Percentiles rank a stretch among this genome's conserved stretches.
phyloP scores from a whole-genome alignment of 164 flowering plant species.

The Saururus chinensis region DNA sequence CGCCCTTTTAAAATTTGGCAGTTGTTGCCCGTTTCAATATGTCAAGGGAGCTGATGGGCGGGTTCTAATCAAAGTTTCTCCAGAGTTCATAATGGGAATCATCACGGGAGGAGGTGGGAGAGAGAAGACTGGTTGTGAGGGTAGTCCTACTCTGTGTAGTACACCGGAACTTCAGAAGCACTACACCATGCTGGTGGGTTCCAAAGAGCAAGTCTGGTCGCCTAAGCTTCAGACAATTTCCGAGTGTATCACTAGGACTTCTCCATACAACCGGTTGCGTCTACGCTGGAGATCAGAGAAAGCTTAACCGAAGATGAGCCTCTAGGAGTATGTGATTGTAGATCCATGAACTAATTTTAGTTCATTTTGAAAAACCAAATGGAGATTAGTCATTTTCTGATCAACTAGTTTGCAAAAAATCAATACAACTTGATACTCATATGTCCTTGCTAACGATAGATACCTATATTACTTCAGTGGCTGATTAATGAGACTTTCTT shows the following conservation, averaged over 20 bases:
- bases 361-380: too few species aligned
- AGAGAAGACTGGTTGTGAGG: not conserved
- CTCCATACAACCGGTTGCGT: constrained; percentile 61
- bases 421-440: too few species aligned
- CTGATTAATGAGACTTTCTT: too few species aligned
- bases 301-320: too few species aligned
- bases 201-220: constrained; percentile 66
- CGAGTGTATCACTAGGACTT: constrained; percentile 40
- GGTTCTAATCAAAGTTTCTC: constrained; percentile 55
- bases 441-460: too few species aligned
- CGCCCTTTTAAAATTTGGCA: too few species aligned
- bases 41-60: constrained; percentile 45
- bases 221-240: constrained; percentile 83
- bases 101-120: constrained; percentile 12
- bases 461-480: too few species aligned
- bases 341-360: too few species aligned
- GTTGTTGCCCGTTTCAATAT: constrained; percentile 45
- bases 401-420: too few species aligned
- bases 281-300: constrained; percentile 33
- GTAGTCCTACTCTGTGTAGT: constrained; percentile 38
- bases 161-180: constrained; percentile 89
- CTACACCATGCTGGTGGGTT: constrained; percentile 57
- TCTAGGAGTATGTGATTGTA: too few species aligned
- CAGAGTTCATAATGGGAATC: constrained; percentile 49
- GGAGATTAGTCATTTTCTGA: too few species aligned